phyloP scores from a whole-genome alignment of 2,329 filamentous ascomycete genomes.

The Ophiostoma ips region DNA sequence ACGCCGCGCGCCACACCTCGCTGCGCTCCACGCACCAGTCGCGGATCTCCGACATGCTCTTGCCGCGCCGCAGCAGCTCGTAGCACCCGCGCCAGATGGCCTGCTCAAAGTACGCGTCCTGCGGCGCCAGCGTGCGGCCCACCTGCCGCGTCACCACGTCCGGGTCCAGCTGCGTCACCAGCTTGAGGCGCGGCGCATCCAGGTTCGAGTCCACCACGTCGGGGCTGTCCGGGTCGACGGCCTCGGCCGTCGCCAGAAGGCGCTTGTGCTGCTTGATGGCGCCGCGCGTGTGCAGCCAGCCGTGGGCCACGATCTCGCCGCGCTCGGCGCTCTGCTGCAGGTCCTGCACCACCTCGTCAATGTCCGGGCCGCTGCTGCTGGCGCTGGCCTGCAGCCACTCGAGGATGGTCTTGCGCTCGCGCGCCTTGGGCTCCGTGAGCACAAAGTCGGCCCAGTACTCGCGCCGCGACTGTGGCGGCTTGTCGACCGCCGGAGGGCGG shows the following conservation, averaged over 20 bases:
- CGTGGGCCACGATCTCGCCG: conserved; percentile 70
- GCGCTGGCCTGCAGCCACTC: conserved; percentile 78
- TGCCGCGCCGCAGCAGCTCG: conserved; percentile 80
- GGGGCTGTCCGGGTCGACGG: conserved; percentile 48
- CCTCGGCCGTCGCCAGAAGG: conserved; percentile 51
- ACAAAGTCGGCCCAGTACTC: conserved; percentile 59
- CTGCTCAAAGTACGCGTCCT: conserved; percentile 79
- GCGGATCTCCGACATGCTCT: conserved; percentile 55
- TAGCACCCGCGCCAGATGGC: conserved; percentile 91
- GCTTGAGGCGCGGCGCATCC: conserved; percentile 44
- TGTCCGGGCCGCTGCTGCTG: conserved; percentile 52
- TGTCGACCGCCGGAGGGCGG: conserved; percentile 11
- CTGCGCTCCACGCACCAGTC: conserved; percentile 79
- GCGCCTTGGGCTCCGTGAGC: conserved; percentile 54
- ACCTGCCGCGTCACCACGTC: conserved; percentile 74
- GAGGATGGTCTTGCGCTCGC: conserved; percentile 66
- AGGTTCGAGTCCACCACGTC: conserved; percentile 41
- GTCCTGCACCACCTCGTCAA: conserved; percentile 63
- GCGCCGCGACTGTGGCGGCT: conserved; percentile 16
- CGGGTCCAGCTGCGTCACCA: conserved; percentile 83
- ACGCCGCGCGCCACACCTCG: conserved; percentile 79
- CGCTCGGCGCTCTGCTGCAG: conserved; percentile 63
- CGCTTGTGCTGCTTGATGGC: conserved; percentile 85
- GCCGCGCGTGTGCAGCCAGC: conserved; percentile 84
- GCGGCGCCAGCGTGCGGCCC: conserved; percentile 56